Percentiles rank a stretch among this genome's conserved stretches.
Conservation (phyloP, 805 yeast species). For the Vanderwaltozyma yarrowii region DNA sequence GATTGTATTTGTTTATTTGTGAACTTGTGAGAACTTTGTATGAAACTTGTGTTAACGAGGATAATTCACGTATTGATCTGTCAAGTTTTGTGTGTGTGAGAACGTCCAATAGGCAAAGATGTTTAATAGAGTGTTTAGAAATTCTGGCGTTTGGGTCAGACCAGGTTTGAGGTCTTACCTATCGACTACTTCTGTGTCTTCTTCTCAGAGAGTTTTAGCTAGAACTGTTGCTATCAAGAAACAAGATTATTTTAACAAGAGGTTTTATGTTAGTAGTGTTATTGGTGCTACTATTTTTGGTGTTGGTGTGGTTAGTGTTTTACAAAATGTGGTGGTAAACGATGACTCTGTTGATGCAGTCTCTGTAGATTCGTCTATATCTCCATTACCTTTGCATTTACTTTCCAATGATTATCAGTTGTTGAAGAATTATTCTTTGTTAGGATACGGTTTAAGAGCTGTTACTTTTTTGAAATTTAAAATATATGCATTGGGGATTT, state of each 20-base stretch:
- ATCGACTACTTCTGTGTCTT: background rate
- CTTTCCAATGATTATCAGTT: conserved; percentile 21
- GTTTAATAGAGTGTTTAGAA: background rate
- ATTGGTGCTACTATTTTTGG: background rate
- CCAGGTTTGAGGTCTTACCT: background rate
- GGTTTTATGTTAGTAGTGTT: background rate
- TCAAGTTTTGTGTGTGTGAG: too few relatives aligned
- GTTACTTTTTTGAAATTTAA: conserved; percentile 76
- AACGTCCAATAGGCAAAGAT: too few relatives aligned
- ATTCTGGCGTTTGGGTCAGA: background rate
- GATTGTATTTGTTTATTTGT: too few relatives aligned
- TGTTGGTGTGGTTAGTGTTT: background rate
- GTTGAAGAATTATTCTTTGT: conserved; percentile 36
- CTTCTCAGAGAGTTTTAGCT: background rate
- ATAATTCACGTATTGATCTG: too few relatives aligned
- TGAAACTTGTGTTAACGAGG: too few relatives aligned
- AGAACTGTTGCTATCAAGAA: background rate
- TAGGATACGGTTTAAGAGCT: conserved; percentile 75
- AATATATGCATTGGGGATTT: conserved; percentile 82
- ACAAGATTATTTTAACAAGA: background rate
- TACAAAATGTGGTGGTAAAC: background rate
- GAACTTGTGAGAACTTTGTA: too few relatives aligned
- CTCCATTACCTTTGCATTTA: conserved; percentile 35
- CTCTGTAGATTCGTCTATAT: conserved; percentile 37
- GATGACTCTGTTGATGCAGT: background rate